Percentiles rank a stretch among this genome's conserved stretches.
Conservation (phyloP, 169 alveolate genomes). For the Cryptosporidium tyzzeri region DNA sequence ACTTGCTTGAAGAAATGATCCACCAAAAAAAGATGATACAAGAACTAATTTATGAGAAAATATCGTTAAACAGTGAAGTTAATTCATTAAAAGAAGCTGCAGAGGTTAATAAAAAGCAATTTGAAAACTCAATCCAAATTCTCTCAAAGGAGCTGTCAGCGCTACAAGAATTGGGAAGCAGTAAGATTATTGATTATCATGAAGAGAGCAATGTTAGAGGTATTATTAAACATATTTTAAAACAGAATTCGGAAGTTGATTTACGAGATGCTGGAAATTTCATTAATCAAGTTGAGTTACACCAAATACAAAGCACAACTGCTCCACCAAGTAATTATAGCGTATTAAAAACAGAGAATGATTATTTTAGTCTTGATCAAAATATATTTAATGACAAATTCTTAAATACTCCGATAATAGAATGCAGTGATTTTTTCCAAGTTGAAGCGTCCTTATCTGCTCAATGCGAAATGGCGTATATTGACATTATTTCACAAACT, state of each 20-base stretch:
- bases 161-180: constrained; percentile 40
- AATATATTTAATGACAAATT: neutral
- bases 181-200: neutral
- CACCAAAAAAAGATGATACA: constrained; percentile 65
- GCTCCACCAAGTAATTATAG: constrained; percentile 64
- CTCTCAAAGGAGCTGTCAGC: constrained; percentile 21
- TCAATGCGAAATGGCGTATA: constrained; percentile 74
- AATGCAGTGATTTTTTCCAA: neutral
- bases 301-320: constrained; percentile 53
- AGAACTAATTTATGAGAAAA: constrained; percentile 55
- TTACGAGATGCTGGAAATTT: neutral
- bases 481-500: constrained; percentile 55
- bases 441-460: constrained; percentile 66
- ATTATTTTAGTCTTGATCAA: neutral
- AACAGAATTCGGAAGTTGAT: neutral
- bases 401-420: neutral
- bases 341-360: neutral
- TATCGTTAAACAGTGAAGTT: constrained; percentile 26
- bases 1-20: constrained; percentile 33
- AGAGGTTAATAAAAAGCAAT: constrained; percentile 29
- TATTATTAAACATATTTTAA: neutral
- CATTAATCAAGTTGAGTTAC: constrained; percentile 4
- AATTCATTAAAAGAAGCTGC: constrained; percentile 28
- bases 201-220: neutral
- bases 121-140: constrained; percentile 22